These are phyloP conservation scores for Aspergillus sp. DNA, from an alignment of 2,329 filamentous ascomycete species.

Conservation along the genomic window DNA sequence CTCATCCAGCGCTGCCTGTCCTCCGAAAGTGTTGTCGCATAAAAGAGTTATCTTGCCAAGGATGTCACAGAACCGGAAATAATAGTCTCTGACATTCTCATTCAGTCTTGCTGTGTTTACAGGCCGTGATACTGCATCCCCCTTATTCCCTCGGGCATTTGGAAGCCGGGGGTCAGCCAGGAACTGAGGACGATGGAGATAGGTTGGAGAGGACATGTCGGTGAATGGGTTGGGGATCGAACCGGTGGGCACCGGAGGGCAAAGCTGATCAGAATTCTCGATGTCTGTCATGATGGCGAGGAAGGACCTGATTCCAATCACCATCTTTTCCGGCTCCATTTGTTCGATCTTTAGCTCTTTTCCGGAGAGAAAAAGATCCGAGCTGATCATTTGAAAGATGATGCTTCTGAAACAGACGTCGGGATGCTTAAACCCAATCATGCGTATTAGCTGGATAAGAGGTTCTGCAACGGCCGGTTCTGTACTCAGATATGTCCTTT, in stretches of 20 bases:
- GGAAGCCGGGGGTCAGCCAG: conserved; percentile 38
- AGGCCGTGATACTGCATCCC: conserved; percentile 45
- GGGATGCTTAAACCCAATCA: conserved; percentile 90
- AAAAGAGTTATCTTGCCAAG: conserved; percentile 93
- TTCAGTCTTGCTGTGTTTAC: conserved; percentile 65
- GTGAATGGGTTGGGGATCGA: conserved; percentile 44
- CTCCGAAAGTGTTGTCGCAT: conserved; percentile 95
- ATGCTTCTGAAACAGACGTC: conserved; percentile 91
- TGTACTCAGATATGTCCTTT: conserved; percentile 76
- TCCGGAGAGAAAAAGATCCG: conserved; percentile 76
- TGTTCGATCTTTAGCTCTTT: conserved; percentile 86
- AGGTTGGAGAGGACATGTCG: conserved; percentile 38
- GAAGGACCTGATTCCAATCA: conserved; percentile 95
- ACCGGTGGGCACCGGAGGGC: conserved; percentile 79
- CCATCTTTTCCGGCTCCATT: conserved; percentile 92
- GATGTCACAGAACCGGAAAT: conserved; percentile 89
- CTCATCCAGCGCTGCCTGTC: conserved; percentile 91
- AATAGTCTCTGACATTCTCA: conserved; percentile 80
- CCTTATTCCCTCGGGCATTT: conserved; percentile 33
- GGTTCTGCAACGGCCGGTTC: conserved; percentile 85
- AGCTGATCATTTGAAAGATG: conserved; percentile 94
- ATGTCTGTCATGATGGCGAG: conserved; percentile 90
- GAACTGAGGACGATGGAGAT: conserved; percentile 40
- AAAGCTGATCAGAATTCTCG: conserved; percentile 75
- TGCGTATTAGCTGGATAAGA: conserved; percentile 87